phyloP scores from a whole-genome alignment of 2,329 filamentous ascomycete species.

The Diaporthe sp. region DNA sequence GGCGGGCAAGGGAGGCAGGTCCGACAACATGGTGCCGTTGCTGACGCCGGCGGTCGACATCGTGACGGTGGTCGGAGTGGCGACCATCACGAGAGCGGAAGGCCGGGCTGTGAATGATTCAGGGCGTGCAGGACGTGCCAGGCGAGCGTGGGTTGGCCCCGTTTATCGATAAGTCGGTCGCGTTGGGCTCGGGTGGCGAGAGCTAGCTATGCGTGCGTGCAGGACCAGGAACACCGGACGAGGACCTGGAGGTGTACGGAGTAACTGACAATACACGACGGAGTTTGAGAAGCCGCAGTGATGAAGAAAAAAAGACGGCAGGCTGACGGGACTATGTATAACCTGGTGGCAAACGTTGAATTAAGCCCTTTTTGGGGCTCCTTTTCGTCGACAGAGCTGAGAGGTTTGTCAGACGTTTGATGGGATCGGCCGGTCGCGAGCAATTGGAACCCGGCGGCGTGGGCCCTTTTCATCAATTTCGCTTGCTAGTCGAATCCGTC shows the following conservation, averaged over 20 bases:
- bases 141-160: not conserved
- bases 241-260: not conserved
- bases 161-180: slow-evolving; percentile 37
- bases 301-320: not conserved
- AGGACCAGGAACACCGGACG: not conserved
- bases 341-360: not conserved
- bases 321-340: not conserved
- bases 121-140: not conserved
- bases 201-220: not conserved
- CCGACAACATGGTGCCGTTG: slow-evolving; percentile 68
- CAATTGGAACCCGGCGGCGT: slow-evolving; percentile 28
- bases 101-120: slow-evolving; percentile 25
- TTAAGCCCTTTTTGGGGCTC: not conserved
- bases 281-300: not conserved
- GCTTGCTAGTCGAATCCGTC: slow-evolving; percentile 35
- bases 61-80: slow-evolving; percentile 52
- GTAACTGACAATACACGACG: not conserved
- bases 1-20: slow-evolving; percentile 86
- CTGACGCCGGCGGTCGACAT: slow-evolving; percentile 57
- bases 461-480: slow-evolving; percentile 38
- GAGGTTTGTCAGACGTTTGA: slow-evolving; percentile 30
- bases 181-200: not conserved
- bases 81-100: slow-evolving; percentile 52
- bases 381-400: slow-evolving; percentile 27
- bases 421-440: slow-evolving; percentile 30